A percentile compares a stretch with the other conserved stretches of the same genome.
Evolutionary conservation across 768 basidiomycete species (phyloP).

Genomic region (Kwoniella sp.): DNA sequence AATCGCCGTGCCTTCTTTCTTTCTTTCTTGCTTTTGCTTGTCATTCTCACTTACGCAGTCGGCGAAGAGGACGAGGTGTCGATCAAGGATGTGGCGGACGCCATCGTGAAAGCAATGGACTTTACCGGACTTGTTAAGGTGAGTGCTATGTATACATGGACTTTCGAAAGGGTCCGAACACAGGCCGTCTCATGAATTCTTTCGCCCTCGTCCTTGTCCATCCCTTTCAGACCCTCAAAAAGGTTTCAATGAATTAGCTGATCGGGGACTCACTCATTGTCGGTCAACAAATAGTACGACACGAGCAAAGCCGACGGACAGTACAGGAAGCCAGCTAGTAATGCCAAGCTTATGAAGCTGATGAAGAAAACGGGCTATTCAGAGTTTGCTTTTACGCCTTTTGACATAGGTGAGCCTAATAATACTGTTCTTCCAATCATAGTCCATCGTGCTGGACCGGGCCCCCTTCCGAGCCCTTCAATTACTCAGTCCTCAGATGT

Average conservation of each 20-base stretch:
- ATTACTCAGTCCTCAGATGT: too few species aligned
- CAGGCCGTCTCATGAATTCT: not conserved
- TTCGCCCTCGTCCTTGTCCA: not conserved
- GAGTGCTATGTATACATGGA: constrained; percentile 44
- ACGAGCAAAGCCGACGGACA: constrained; percentile 84
- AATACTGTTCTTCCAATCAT: too few species aligned
- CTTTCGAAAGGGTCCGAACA: too few species aligned
- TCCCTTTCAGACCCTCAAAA: too few species aligned
- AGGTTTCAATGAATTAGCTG: not conserved
- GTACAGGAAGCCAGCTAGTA: constrained; percentile 94
- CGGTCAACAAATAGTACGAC: constrained; percentile 85
- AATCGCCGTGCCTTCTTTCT: too few species aligned
- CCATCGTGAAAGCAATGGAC: constrained; percentile 80
- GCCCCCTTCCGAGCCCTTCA: too few species aligned
- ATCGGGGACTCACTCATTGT: not conserved
- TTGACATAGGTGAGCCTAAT: constrained; percentile 72
- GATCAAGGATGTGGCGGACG: constrained; percentile 85
- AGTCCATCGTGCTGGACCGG: too few species aligned
- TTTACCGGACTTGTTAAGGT: constrained; percentile 78
- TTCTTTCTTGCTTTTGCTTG: not conserved
- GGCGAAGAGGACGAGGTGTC: constrained; percentile 92
- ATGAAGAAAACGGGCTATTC: constrained; percentile 67
- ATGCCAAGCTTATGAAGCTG: constrained; percentile 76
- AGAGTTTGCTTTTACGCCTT: constrained; percentile 76
- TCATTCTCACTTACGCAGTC: constrained; percentile 60